Evolutionary conservation across 2,329 filamentous ascomycete genomes (phyloP).

Genomic region (Mycosphaerelloides madeirae): DNA sequence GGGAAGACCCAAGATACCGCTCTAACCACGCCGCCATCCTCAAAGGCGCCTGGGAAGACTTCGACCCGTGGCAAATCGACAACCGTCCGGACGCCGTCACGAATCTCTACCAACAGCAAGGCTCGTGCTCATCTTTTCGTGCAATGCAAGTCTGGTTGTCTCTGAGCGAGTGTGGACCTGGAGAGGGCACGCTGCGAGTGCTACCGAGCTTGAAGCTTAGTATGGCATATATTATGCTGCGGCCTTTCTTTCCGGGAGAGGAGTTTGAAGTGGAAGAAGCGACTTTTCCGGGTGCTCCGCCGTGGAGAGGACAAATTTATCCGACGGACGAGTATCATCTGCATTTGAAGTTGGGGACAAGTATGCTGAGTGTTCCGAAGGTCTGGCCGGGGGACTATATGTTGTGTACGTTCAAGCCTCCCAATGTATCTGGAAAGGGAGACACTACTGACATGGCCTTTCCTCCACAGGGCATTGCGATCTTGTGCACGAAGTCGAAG

Average conservation of each 20-base stretch:
- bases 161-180: conserved; percentile 6
- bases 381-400: conserved; percentile 11
- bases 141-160: conserved; percentile 9
- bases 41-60: conserved; percentile 8
- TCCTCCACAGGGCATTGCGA: conserved; percentile 8
- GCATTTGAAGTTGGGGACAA: conserved; percentile 1
- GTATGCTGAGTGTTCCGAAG: conserved; percentile 7
- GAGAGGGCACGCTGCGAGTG: conserved; percentile 4
- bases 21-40: conserved; percentile 7
- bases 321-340: conserved; percentile 4
- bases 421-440: neutral
- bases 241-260: conserved; percentile 7
- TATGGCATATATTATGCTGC: conserved; percentile 10
- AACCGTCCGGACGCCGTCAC: conserved; percentile 6
- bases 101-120: conserved; percentile 9
- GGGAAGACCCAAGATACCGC: conserved; percentile 11
- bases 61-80: conserved; percentile 10
- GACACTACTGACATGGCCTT: neutral
- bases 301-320: conserved; percentile 5
- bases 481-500: conserved; percentile 10
- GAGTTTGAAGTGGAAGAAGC: neutral
- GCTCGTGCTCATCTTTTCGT: conserved; percentile 6
- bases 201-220: conserved; percentile 4
- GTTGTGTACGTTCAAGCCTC: conserved; percentile 6
- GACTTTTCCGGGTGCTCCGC: conserved; percentile 6